Evolutionary conservation across 306 rosid genomes (phyloP).

Genomic region (Malus asiatica): DNA sequence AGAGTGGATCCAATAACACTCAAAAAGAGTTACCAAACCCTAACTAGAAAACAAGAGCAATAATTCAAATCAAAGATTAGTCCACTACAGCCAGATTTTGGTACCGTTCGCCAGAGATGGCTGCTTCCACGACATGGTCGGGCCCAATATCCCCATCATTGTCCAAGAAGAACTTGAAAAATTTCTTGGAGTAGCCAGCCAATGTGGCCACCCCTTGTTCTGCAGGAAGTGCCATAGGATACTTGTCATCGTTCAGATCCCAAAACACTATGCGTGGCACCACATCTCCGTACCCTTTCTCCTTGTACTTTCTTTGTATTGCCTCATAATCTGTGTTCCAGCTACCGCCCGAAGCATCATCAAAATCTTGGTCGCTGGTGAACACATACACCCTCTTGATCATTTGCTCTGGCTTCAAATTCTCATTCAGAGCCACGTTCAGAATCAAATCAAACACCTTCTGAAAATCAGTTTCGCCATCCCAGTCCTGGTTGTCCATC

Average conservation of each 20-base stretch:
- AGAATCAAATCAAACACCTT: conserved; percentile 47
- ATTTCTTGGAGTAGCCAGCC: neutral
- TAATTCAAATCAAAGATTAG: too few relatives aligned
- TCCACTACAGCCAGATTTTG: neutral
- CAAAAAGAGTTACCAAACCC: too few relatives aligned
- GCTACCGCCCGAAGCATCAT: conserved; percentile 21
- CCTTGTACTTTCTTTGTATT: conserved; percentile 34
- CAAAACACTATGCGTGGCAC: conserved; percentile 63
- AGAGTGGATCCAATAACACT: too few relatives aligned
- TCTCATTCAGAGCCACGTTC: conserved; percentile 41
- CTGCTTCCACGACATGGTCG: neutral
- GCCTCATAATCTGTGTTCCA: conserved; percentile 65
- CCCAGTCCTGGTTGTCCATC: conserved; percentile 30
- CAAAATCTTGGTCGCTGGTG: conserved; percentile 62
- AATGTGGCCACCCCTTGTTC: neutral
- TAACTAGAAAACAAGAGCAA: too few relatives aligned
- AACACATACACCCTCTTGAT: conserved; percentile 55
- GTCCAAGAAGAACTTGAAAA: neutral
- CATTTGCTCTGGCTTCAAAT: conserved; percentile 42
- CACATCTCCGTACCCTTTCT: conserved; percentile 36
- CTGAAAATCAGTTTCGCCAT: conserved; percentile 37
- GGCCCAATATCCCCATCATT: neutral
- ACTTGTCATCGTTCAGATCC: conserved; percentile 42
- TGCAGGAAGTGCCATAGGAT: neutral
- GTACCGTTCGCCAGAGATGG: neutral